Evolutionary conservation across 1,139 yeast genomes (phyloP).

Genomic region (Candida tropicalis): DNA sequence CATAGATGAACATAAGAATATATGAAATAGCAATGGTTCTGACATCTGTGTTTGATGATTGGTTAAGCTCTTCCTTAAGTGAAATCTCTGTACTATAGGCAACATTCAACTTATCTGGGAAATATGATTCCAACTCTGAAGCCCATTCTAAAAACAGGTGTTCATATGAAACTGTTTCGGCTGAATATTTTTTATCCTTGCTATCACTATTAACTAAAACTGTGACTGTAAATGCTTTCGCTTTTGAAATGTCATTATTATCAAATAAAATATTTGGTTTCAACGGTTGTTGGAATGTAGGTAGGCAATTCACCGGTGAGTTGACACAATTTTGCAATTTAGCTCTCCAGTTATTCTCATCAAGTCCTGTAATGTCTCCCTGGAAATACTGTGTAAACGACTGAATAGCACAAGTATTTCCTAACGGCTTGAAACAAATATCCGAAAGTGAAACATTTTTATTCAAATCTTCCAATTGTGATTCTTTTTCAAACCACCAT

Average conservation of each 20-base stretch:
- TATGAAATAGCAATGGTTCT: constrained; percentile 74
- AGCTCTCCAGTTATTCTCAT: constrained; percentile 54
- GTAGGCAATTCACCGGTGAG: constrained; percentile 88
- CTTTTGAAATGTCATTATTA: constrained; percentile 50
- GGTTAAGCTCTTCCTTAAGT: constrained; percentile 78
- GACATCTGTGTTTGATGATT: constrained; percentile 79
- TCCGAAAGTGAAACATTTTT: constrained; percentile 52
- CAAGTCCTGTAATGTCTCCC: constrained; percentile 59
- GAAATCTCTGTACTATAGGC: constrained; percentile 85
- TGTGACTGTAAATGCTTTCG: constrained; percentile 78
- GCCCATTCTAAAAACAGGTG: constrained; percentile 57
- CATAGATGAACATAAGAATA: constrained; percentile 85
- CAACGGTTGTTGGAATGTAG: constrained; percentile 88
- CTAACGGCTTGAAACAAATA: constrained; percentile 79
- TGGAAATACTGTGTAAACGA: constrained; percentile 87
- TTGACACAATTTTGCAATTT: constrained; percentile 62
- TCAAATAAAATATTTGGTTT: constrained; percentile 67
- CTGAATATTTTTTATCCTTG: constrained; percentile 36
- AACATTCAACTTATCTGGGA: constrained; percentile 54
- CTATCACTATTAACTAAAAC: constrained; percentile 53
- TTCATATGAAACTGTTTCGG: constrained; percentile 67
- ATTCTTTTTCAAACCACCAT: constrained; percentile 90
- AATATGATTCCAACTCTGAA: constrained; percentile 45
- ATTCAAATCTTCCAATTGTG: constrained; percentile 37
- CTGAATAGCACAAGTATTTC: constrained; percentile 83